phyloP scores from a whole-genome alignment of 208 protist genomes.

The Leishmania gerbilli region DNA sequence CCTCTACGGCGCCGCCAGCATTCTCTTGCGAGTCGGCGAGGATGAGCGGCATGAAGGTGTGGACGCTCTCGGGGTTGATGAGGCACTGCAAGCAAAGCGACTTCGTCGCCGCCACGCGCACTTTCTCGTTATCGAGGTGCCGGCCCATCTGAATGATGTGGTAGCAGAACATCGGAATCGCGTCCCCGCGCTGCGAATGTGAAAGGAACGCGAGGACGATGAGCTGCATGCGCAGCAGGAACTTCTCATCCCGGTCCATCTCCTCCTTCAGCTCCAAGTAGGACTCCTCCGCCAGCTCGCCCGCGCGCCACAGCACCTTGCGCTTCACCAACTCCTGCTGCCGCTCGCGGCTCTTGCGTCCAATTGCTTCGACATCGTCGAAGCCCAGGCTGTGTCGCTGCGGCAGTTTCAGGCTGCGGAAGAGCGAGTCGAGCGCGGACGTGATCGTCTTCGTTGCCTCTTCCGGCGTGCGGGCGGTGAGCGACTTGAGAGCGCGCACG shows the following conservation, averaged over 20 bases:
- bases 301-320: slow-evolving; percentile 53
- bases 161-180: slow-evolving; percentile 80
- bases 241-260: slow-evolving; percentile 90
- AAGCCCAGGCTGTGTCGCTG: slow-evolving; percentile 79
- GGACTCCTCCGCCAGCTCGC: slow-evolving; percentile 48
- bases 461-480: slow-evolving; percentile 78
- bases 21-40: slow-evolving; percentile 61
- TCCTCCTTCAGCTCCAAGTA: slow-evolving; percentile 76
- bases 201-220: slow-evolving; percentile 87
- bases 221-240: slow-evolving; percentile 89
- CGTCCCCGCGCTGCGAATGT: slow-evolving; percentile 73
- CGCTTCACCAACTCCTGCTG: slow-evolving; percentile 74
- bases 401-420: slow-evolving; percentile 78
- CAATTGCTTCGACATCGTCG: slow-evolving; percentile 88
- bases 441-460: slow-evolving; percentile 82
- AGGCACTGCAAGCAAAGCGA: slow-evolving; percentile 86
- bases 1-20: not conserved
- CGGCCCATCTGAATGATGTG: slow-evolving; percentile 88
- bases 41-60: slow-evolving; percentile 91
- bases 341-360: slow-evolving; percentile 82
- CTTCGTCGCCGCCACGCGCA: slow-evolving; percentile 76
- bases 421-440: slow-evolving; percentile 78
- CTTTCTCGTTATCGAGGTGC: slow-evolving; percentile 71
- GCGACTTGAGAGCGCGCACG: slow-evolving; percentile 70
- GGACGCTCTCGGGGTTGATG: slow-evolving; percentile 83